Evolutionary conservation across 2,329 filamentous ascomycete species (phyloP), one percentile per base, ranked within the genome.

Genomic region (Ophiocordyceps sinensis): DNA sequence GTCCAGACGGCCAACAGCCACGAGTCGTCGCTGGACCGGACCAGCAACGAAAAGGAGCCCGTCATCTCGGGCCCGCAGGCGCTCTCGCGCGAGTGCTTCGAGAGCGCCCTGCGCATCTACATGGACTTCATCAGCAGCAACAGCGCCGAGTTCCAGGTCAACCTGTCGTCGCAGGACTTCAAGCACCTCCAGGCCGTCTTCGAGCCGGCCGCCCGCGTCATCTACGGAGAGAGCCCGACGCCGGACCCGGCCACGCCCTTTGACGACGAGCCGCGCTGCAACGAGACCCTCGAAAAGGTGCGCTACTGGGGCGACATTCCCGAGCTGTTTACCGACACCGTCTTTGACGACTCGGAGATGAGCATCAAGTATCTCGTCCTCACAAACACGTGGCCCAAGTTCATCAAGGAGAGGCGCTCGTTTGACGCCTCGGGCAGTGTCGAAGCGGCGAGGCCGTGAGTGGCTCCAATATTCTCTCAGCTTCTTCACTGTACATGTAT

Each of bases 331-430:
- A 62, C 66, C 39, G 59, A 64, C 5, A 53, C 52, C 0, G 65
- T 82, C 5, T 82, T 83, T 49, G 75, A 81, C 49, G 66, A 63
- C 15, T 72, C 77, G 0, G 70, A 79, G 51, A 55, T 60, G 13
- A 73, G 70, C 50, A 73, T 83, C 60, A 81, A 79, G 56, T 79
- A 81, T 45, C 65, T 82, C 8, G 77, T 83, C 3, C 60, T 82
- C 41, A 80, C 77, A 13, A 82, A 82, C 53, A 83, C 79, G 0
- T 83, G 79, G 79, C 71, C 72, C 30, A 75, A 74, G 52, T 77
- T 71, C 46, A 66, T 75, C 44, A 62, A 57, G 43, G 65, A 68
- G 39, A 49, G 58, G 38, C 49, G 58, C n/a, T 61, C 58, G 1
- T 48, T 57, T 31, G 59, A 61, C 38, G 31, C 36, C 5, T 36